phyloP scores from a whole-genome alignment of 495 filamentous ascomycete species.

The Penicillium steckii region DNA sequence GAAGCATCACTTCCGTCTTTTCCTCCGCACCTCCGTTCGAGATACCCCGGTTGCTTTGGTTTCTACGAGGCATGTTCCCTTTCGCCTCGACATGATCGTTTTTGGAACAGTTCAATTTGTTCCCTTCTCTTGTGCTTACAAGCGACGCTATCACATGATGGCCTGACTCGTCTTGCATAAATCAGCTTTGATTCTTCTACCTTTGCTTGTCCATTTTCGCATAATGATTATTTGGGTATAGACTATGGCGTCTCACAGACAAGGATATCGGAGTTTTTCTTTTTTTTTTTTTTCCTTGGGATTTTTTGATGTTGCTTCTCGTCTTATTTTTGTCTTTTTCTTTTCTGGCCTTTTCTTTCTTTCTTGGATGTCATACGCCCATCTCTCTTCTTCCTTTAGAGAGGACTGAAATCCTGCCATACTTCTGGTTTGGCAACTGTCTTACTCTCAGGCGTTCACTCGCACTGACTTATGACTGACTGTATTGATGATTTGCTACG shows the following conservation, averaged over 20 bases:
- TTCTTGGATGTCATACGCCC: constrained; percentile 18
- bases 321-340: constrained; percentile 6
- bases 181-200: not conserved
- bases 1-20: constrained; percentile 8
- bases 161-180: not conserved
- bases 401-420: not conserved
- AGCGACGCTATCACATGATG: not conserved
- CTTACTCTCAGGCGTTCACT: not conserved
- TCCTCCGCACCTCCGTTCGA: constrained; percentile 16
- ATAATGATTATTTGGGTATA: constrained; percentile 32
- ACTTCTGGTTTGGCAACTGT: not conserved
- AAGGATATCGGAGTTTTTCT: constrained; percentile 33
- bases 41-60: constrained; percentile 22
- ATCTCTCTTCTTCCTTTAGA: constrained; percentile 4
- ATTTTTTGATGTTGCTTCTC: constrained; percentile 6
- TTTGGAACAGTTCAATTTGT: constrained; percentile 1
- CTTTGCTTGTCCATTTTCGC: constrained; percentile 12
- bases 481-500: constrained; percentile 14
- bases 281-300: constrained; percentile 10
- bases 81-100: constrained; percentile 7
- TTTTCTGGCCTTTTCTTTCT: not conserved
- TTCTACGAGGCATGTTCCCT: constrained; percentile 14
- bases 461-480: not conserved
- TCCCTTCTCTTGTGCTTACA: constrained; percentile 2
- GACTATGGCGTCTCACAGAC: constrained; percentile 40